Percentiles rank a stretch among this genome's conserved stretches.
These are phyloP conservation scores for Truncatella angustata DNA, from an alignment of 2,329 filamentous ascomycete species.

Conservation along the genomic window DNA sequence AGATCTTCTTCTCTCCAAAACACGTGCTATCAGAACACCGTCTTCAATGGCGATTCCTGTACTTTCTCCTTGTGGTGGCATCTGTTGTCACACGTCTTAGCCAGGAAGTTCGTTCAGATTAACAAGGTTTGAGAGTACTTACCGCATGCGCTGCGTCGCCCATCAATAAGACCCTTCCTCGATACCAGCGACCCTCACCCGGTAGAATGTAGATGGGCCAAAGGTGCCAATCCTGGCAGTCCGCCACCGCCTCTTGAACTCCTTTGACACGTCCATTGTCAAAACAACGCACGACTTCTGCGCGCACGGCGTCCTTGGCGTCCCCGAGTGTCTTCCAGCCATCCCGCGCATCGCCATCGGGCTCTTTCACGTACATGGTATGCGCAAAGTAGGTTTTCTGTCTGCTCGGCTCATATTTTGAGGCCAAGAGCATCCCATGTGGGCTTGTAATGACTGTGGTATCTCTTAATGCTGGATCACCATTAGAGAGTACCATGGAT, in stretches of 20 bases:
- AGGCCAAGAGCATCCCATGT: conserved; percentile 18
- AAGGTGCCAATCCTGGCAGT: conserved; percentile 23
- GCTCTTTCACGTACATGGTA: conserved; percentile 20
- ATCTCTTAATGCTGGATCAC: conserved; percentile 19
- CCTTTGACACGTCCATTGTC: conserved; percentile 14
- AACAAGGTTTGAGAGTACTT: conserved; percentile 3
- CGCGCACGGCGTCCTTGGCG: conserved; percentile 19
- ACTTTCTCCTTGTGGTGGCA: neutral
- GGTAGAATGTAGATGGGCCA: conserved; percentile 15
- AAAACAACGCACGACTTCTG: conserved; percentile 15
- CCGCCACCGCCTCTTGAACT: conserved; percentile 17
- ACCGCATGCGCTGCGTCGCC: conserved; percentile 18
- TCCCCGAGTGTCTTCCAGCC: conserved; percentile 21
- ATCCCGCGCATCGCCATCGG: conserved; percentile 13
- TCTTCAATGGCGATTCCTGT: conserved; percentile 1
- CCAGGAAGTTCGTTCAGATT: neutral
- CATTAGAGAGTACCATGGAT: conserved; percentile 15
- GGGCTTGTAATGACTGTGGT: conserved; percentile 19
- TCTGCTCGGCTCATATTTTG: conserved; percentile 18
- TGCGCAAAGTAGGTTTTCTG: conserved; percentile 17
- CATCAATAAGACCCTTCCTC: conserved; percentile 12
- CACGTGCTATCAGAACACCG: neutral
- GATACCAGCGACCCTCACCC: conserved; percentile 11
- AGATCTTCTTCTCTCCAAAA: neutral
- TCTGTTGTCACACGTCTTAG: neutral